A percentile compares a stretch with the other conserved stretches of the same genome.
Conservation (phyloP, 2,329 filamentous ascomycete genomes). For the Ceratocystis cubensis region DNA sequence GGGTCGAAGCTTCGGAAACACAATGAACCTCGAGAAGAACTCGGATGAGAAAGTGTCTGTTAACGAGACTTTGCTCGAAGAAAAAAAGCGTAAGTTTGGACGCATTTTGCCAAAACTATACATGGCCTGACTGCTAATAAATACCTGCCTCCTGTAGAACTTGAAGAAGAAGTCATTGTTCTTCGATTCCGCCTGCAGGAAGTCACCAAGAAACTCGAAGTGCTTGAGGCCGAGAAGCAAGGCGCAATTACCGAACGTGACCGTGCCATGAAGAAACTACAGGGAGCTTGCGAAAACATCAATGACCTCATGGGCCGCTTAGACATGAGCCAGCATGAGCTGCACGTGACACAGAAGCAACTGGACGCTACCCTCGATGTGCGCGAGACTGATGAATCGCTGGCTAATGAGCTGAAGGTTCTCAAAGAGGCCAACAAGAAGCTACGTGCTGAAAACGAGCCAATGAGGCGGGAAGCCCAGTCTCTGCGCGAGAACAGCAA, state of each 20-base stretch:
- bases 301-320: constrained; percentile 37
- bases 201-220: constrained; percentile 47
- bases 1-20: constrained; percentile 32
- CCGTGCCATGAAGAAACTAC: constrained; percentile 49
- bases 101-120: background rate
- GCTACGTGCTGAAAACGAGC: constrained; percentile 25
- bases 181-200: constrained; percentile 51
- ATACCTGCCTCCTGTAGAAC: constrained; percentile 29
- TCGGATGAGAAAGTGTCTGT: constrained; percentile 19
- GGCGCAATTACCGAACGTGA: constrained; percentile 52
- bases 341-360: constrained; percentile 33
- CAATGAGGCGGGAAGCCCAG: constrained; percentile 32
- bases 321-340: constrained; percentile 32
- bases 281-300: constrained; percentile 47
- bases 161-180: constrained; percentile 47
- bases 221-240: constrained; percentile 51
- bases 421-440: constrained; percentile 28
- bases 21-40: constrained; percentile 20
- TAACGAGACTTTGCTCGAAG: constrained; percentile 32
- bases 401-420: constrained; percentile 33
- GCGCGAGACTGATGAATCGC: constrained; percentile 30
- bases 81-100: constrained; percentile 43
- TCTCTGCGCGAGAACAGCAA: constrained; percentile 33
- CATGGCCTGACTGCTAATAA: background rate
- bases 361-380: constrained; percentile 33